Percentiles rank a stretch among this genome's conserved stretches.
These are phyloP conservation scores for Chaetomiaceae sp. DNA, from an alignment of 2,329 filamentous ascomycete species.

Conservation along the genomic window DNA sequence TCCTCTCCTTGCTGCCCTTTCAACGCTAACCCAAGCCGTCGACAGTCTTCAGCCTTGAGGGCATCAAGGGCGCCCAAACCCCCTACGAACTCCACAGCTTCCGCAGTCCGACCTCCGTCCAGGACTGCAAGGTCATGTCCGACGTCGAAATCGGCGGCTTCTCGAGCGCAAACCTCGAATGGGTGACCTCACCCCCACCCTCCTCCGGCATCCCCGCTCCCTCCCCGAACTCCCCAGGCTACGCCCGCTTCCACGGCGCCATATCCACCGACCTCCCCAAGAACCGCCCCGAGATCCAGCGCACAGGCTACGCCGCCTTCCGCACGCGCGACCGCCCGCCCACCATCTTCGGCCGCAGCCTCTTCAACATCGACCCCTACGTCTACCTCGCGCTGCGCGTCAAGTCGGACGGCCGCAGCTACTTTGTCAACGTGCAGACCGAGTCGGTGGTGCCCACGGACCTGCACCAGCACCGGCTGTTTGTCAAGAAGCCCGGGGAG, in stretches of 20 bases:
- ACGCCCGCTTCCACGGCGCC: conserved; percentile 77
- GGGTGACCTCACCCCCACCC: conserved; percentile 38
- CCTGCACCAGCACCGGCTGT: conserved; percentile 88
- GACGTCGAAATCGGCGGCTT: conserved; percentile 84
- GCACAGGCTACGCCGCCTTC: conserved; percentile 86
- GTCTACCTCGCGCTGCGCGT: conserved; percentile 81
- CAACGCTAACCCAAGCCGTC: conserved; percentile 5
- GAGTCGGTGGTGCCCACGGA: conserved; percentile 93
- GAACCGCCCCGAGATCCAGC: conserved; percentile 67
- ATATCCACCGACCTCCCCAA: conserved; percentile 83
- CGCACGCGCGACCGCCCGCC: conserved; percentile 71
- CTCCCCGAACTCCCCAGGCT: conserved; percentile 41
- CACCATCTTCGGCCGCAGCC: conserved; percentile 78
- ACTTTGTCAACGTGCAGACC: conserved; percentile 93
- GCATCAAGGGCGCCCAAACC: conserved; percentile 58
- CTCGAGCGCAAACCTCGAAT: conserved; percentile 70
- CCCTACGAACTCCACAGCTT: conserved; percentile 65
- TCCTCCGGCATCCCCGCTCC: conserved; percentile 20
- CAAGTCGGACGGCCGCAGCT: conserved; percentile 85
- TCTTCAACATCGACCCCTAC: conserved; percentile 91
- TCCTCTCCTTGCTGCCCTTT: neutral
- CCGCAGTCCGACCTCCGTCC: conserved; percentile 42
- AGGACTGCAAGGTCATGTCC: conserved; percentile 71
- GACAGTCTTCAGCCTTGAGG: conserved; percentile 65
- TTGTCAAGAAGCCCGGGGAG: conserved; percentile 69